These are phyloP conservation scores for Jasminum sambac DNA, from an alignment of 257 asterid genomes.

Conservation along the genomic window DNA sequence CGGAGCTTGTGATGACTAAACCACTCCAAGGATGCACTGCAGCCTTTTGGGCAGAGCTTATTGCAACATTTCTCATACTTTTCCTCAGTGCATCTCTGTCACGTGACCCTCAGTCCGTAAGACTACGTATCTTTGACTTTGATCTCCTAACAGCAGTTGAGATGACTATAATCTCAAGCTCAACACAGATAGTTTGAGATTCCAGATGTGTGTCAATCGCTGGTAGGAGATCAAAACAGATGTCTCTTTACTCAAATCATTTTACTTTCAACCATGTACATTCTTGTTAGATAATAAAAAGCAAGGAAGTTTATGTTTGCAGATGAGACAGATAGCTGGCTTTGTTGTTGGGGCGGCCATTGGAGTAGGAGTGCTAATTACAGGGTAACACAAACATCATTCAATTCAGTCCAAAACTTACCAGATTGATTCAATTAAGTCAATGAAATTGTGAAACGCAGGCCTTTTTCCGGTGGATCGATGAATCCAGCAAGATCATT, in stretches of 20 bases:
- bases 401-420: background rate
- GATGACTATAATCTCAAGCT: too few relatives aligned
- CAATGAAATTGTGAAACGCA: constrained; percentile 18
- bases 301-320: constrained; percentile 11
- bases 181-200: too few relatives aligned
- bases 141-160: too few relatives aligned
- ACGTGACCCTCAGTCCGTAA: constrained; percentile 53
- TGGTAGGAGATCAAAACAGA: too few relatives aligned
- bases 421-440: background rate
- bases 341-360: constrained; percentile 72
- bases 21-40: constrained; percentile 62
- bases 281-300: background rate
- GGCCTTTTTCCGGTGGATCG: constrained; percentile 92
- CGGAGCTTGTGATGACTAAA: constrained; percentile 61
- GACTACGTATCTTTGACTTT: constrained; percentile 4
- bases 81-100: constrained; percentile 66
- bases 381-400: constrained; percentile 53
- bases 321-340: constrained; percentile 57
- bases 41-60: constrained; percentile 71
- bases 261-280: too few relatives aligned
- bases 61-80: constrained; percentile 69
- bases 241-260: too few relatives aligned
- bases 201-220: too few relatives aligned
- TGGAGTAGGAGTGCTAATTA: constrained; percentile 76
- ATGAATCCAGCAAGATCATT: constrained; percentile 95